Evolutionary conservation across 495 filamentous ascomycete species (phyloP).

Genomic region (Penicillium paxilli): DNA sequence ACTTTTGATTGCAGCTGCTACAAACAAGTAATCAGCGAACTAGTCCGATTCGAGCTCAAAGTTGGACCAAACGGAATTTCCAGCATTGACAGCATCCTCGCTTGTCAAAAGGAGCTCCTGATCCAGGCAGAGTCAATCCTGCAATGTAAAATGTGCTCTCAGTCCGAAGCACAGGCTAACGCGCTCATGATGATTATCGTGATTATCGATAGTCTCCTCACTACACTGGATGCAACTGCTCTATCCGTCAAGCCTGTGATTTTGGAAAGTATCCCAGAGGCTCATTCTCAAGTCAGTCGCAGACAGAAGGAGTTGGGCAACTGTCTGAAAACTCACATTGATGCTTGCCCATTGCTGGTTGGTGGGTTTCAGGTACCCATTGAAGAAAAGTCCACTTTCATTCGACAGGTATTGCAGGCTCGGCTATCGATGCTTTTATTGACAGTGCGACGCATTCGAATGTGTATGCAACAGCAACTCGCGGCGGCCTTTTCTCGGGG

Average conservation of each 20-base stretch:
- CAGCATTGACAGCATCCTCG: constrained; percentile 33
- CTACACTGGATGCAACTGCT: constrained; percentile 25
- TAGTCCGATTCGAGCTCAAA: constrained; percentile 5
- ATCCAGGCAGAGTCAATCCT: constrained; percentile 31
- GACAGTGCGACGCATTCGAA: constrained; percentile 28
- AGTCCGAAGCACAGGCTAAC: constrained; percentile 24
- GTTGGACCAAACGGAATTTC: constrained; percentile 5
- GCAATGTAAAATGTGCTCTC: constrained; percentile 30
- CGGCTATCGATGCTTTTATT: constrained; percentile 27
- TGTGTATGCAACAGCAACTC: constrained; percentile 28
- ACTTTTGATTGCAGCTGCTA: constrained; percentile 10
- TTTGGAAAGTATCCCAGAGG: background rate
- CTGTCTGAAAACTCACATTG: constrained; percentile 25
- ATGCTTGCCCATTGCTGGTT: constrained; percentile 30
- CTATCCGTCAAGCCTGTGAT: background rate
- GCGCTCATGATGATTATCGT: constrained; percentile 36
- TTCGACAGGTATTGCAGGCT: constrained; percentile 32
- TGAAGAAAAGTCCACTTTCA: constrained; percentile 35
- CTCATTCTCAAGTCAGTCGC: background rate
- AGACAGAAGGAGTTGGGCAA: constrained; percentile 10
- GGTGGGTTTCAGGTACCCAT: constrained; percentile 30
- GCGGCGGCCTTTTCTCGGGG: constrained; percentile 22
- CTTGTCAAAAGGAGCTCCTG: constrained; percentile 29
- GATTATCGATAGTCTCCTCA: constrained; percentile 35
- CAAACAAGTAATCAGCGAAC: constrained; percentile 10